These are phyloP conservation scores for Heimioporus sp. DNA, from an alignment of 768 basidiomycete genomes.

Conservation along the genomic window DNA sequence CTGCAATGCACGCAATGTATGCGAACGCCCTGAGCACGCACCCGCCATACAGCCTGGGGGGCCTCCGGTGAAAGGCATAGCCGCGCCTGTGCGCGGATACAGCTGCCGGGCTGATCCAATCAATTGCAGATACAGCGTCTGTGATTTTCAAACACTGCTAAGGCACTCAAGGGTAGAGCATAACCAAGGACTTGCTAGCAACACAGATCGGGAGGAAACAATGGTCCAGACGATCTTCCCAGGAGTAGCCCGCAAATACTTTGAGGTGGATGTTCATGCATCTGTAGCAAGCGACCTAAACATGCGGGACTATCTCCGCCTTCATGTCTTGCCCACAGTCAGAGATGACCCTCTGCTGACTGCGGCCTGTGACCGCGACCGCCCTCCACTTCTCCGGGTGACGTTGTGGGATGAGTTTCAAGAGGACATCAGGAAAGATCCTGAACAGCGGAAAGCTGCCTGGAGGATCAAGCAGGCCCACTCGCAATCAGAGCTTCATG, in stretches of 20 bases:
- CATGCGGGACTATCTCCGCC: no score
- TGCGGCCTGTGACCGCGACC: not conserved
- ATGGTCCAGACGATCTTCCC: not conserved
- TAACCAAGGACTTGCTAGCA: not conserved
- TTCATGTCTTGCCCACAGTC: not conserved
- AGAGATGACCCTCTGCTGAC: no score
- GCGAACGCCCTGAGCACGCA: not conserved
- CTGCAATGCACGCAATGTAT: no score
- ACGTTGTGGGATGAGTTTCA: not conserved
- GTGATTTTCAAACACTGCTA: not conserved
- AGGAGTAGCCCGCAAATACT: not conserved
- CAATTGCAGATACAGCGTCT: slow-evolving; percentile 3
- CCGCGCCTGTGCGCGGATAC: not conserved
- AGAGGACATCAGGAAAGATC: not conserved
- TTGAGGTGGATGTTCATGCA: not conserved
- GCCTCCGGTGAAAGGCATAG: not conserved
- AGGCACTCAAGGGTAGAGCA: not conserved
- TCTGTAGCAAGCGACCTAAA: no score
- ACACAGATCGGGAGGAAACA: not conserved
- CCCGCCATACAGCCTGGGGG: not conserved
- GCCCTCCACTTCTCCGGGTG: not conserved
- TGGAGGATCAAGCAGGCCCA: not conserved
- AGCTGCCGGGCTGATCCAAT: slow-evolving; percentile 1
- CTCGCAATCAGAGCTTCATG: not conserved
- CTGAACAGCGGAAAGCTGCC: not conserved